Percentiles rank a stretch among this genome's conserved stretches.
These are phyloP conservation scores for Gynandropsis gynandra DNA, from an alignment of 345 rosid genomes.

Conservation along the genomic window DNA sequence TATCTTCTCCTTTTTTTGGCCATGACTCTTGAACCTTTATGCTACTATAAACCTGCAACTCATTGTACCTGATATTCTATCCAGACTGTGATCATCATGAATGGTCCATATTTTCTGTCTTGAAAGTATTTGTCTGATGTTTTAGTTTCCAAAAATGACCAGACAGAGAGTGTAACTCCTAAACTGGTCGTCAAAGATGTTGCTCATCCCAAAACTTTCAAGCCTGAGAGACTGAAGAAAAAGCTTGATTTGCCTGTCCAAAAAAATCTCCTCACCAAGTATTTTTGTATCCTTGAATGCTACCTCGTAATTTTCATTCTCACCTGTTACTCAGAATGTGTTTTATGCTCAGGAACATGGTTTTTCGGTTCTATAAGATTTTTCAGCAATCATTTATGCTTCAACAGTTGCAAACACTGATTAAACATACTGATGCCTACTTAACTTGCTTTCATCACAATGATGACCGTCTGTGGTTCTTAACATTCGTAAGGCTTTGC, in stretches of 20 bases:
- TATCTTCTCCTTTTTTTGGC: not conserved
- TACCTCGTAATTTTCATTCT: constrained; percentile 13
- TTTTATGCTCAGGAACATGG: constrained; percentile 9
- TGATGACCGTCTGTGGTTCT: constrained; percentile 28
- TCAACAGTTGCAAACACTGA: constrained; percentile 5
- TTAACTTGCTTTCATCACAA: not conserved
- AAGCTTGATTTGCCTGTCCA: constrained; percentile 88
- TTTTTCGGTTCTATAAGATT: constrained; percentile 9
- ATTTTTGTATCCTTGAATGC: constrained; percentile 77
- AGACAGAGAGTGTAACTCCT: constrained; percentile 43
- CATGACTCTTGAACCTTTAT: too few species aligned
- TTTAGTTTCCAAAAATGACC: constrained; percentile 17
- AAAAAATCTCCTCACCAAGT: constrained; percentile 85
- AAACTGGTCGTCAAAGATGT: constrained; percentile 22
- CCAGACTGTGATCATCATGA: too few species aligned
- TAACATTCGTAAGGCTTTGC: constrained; percentile 61
- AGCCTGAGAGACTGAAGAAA: constrained; percentile 48
- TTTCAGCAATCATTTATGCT: not conserved
- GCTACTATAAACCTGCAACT: too few species aligned
- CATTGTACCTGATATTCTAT: too few species aligned
- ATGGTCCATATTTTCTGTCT: too few species aligned
- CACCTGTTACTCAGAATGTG: not conserved
- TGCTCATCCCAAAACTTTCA: constrained; percentile 31
- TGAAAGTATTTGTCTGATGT: constrained; percentile 13
- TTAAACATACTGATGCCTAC: not conserved